Evolutionary conservation across 805 yeast genomes (phyloP).

Genomic region (Torulaspora gathmanii): DNA sequence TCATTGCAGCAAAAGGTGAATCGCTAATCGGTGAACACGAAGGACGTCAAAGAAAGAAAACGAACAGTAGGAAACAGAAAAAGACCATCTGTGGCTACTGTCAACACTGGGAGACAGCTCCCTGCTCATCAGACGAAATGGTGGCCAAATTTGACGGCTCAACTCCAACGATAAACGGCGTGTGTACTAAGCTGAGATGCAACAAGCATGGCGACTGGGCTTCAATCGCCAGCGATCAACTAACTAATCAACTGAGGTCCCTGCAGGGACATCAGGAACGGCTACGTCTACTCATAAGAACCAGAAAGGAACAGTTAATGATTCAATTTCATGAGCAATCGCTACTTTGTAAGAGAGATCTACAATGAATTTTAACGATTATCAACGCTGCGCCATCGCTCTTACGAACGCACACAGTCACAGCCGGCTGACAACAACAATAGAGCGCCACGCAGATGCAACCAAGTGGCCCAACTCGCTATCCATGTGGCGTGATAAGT

Average conservation of each 20-base stretch:
- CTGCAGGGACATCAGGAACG: slow-evolving; percentile 26
- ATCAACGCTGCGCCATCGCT: background rate
- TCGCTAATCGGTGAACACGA: background rate
- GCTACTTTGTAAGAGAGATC: background rate
- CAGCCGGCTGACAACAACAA: too few species aligned
- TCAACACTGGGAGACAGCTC: slow-evolving; percentile 11
- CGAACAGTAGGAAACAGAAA: slow-evolving; percentile 11
- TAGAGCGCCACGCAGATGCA: background rate
- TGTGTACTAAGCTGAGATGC: slow-evolving; percentile 31
- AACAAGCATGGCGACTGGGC: slow-evolving; percentile 33
- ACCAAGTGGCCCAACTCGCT: background rate
- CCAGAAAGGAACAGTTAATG: slow-evolving; percentile 30
- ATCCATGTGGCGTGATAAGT: slow-evolving; percentile 9
- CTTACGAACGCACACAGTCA: too few species aligned
- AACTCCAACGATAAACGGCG: slow-evolving; percentile 13
- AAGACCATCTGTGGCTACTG: slow-evolving; percentile 31
- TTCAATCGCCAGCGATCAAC: slow-evolving; percentile 20
- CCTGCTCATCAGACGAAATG: slow-evolving; percentile 22
- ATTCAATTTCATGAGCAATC: slow-evolving; percentile 27
- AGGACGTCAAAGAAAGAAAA: slow-evolving; percentile 17
- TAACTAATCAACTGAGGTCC: slow-evolving; percentile 24
- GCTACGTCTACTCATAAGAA: slow-evolving; percentile 19
- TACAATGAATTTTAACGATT: background rate
- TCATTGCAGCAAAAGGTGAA: slow-evolving; percentile 11
- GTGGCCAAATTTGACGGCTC: slow-evolving; percentile 9